phyloP scores from a whole-genome alignment of 75 land plant species.

The Chamaecyparis obtusa region DNA sequence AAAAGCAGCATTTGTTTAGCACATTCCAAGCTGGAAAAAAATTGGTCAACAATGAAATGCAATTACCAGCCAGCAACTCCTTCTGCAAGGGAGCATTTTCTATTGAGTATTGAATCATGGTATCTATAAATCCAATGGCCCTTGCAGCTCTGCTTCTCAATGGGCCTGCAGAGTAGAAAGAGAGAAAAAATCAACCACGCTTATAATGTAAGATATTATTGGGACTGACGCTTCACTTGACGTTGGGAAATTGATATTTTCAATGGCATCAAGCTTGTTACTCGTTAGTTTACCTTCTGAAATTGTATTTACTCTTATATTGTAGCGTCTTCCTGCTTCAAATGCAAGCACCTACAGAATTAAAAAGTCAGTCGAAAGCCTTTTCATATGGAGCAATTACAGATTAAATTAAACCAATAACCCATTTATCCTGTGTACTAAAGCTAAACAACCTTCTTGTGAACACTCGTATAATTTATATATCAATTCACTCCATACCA shows the following conservation, averaged over 20 bases:
- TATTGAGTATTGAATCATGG: conserved; percentile 84
- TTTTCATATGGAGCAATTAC: background rate
- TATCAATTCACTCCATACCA: background rate
- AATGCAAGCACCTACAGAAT: conserved; percentile 80
- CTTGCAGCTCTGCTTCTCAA: conserved; percentile 96
- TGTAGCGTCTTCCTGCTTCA: conserved; percentile 87
- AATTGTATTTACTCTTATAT: conserved; percentile 87
- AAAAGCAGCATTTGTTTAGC: background rate
- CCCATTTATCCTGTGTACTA: background rate
- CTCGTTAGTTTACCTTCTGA: conserved; percentile 69
- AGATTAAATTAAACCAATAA: background rate
- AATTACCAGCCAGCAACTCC: conserved; percentile 78
- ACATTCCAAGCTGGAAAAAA: background rate
- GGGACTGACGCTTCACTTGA: background rate
- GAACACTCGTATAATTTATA: background rate
- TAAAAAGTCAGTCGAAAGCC: background rate
- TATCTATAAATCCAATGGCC: conserved; percentile 97
- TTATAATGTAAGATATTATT: background rate
- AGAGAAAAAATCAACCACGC: background rate
- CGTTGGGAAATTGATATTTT: background rate
- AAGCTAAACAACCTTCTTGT: background rate
- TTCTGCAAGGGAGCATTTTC: conserved; percentile 92
- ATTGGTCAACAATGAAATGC: background rate
- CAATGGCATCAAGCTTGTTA: background rate
- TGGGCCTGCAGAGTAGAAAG: conserved; percentile 62